Conservation (phyloP, 257 asterid genomes). For the Paraleonurus japonicus region DNA sequence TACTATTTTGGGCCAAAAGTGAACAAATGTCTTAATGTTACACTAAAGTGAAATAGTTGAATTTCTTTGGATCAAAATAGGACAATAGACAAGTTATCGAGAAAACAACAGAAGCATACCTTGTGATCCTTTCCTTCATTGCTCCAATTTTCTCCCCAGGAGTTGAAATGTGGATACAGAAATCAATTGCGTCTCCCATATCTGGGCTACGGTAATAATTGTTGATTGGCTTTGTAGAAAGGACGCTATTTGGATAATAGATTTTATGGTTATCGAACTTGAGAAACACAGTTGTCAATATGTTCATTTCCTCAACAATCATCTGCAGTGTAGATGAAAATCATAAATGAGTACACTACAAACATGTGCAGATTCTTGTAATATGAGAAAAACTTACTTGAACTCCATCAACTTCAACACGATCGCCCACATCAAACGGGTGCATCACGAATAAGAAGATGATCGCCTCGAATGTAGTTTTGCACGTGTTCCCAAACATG, state of each 20-base stretch:
- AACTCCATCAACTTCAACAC: slow-evolving; percentile 80
- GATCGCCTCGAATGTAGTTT: slow-evolving; percentile 90
- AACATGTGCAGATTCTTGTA: neutral
- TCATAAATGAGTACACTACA: neutral
- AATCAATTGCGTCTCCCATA: slow-evolving; percentile 87
- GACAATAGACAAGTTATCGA: too few relatives aligned
- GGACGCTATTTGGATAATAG: slow-evolving; percentile 70
- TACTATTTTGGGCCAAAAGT: too few relatives aligned
- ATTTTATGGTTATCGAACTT: slow-evolving; percentile 77
- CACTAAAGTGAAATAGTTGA: too few relatives aligned
- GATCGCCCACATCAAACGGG: slow-evolving; percentile 95
- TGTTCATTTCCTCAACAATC: slow-evolving; percentile 97
- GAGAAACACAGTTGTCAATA: slow-evolving; percentile 71
- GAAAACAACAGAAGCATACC: slow-evolving; percentile 48
- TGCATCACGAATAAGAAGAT: slow-evolving; percentile 93
- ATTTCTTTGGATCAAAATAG: too few relatives aligned
- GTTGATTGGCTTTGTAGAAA: slow-evolving; percentile 75
- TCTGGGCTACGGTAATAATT: slow-evolving; percentile 92
- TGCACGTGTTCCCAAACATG: slow-evolving; percentile 91
- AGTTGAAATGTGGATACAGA: slow-evolving; percentile 76
- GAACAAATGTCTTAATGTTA: too few relatives aligned
- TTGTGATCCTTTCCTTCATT: slow-evolving; percentile 76
- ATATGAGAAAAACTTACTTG: slow-evolving; percentile 51
- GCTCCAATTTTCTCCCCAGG: slow-evolving; percentile 62
- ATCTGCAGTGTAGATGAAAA: slow-evolving; percentile 45